Conservation (phyloP, 768 basidiomycete species). For the Pulveroboletus frians region DNA sequence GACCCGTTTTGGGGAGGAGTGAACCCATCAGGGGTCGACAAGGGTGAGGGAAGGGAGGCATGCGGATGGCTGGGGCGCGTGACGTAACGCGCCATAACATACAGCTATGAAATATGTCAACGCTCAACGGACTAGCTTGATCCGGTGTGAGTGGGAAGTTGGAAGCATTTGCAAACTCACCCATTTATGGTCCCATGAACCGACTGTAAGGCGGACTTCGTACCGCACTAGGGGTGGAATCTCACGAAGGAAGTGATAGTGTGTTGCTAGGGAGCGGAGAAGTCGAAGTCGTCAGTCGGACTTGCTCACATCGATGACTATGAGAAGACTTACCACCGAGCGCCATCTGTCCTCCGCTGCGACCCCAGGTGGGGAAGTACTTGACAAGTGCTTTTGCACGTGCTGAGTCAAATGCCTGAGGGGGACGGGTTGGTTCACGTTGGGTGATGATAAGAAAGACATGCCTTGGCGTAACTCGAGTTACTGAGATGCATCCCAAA, state of each 20-base stretch:
- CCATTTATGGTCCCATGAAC: slow-evolving; percentile 77
- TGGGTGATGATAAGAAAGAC: not conserved
- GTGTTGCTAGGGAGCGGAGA: slow-evolving; percentile 41
- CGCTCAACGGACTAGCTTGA: not conserved
- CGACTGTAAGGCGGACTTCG: slow-evolving; percentile 54
- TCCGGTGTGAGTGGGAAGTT: not conserved
- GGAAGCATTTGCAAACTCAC: slow-evolving; percentile 33
- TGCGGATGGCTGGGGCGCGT: slow-evolving; percentile 38
- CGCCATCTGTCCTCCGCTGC: slow-evolving; percentile 56
- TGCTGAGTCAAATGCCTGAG: slow-evolving; percentile 40
- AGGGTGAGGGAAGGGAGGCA: slow-evolving; percentile 10
- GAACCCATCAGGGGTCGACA: slow-evolving; percentile 18
- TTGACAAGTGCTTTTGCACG: slow-evolving; percentile 45
- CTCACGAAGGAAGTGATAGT: slow-evolving; percentile 66
- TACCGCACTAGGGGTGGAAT: slow-evolving; percentile 59
- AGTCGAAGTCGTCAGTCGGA: not conserved
- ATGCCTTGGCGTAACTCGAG: slow-evolving; percentile 71
- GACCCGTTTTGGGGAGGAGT: slow-evolving; percentile 1
- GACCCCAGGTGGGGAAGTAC: slow-evolving; percentile 54
- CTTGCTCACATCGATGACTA: not conserved
- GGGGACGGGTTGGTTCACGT: not conserved
- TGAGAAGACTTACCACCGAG: slow-evolving; percentile 36
- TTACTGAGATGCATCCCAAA: slow-evolving; percentile 75
- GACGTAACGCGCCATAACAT: slow-evolving; percentile 59
- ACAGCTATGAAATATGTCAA: slow-evolving; percentile 40